A percentile compares a stretch with the other conserved stretches of the same genome.
These are phyloP conservation scores for Schwanniomyces pseudopolymorphus DNA, from an alignment of 805 yeast species.

Conservation along the genomic window DNA sequence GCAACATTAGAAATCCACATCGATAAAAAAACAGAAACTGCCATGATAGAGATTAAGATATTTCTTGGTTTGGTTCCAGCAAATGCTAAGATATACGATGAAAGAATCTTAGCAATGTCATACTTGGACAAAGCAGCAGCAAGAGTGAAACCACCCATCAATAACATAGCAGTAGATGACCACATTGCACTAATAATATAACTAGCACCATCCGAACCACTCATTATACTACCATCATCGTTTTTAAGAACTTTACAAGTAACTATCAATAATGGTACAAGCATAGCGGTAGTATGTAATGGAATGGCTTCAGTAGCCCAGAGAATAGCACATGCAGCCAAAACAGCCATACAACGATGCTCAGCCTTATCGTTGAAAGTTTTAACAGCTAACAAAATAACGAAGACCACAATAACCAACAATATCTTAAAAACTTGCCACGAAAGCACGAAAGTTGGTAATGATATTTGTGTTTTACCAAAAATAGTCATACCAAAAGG, in stretches of 20 bases:
- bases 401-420: slow-evolving; percentile 51
- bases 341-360: slow-evolving; percentile 67
- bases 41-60: slow-evolving; percentile 78
- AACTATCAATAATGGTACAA: slow-evolving; percentile 49
- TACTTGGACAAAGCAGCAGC: slow-evolving; percentile 94
- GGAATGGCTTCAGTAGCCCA: slow-evolving; percentile 58
- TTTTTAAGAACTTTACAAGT: slow-evolving; percentile 49
- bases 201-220: slow-evolving; percentile 69
- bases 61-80: slow-evolving; percentile 86
- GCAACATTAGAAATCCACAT: slow-evolving; percentile 98
- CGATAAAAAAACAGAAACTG: slow-evolving; percentile 78
- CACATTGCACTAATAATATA: slow-evolving; percentile 87
- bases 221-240: slow-evolving; percentile 49
- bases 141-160: slow-evolving; percentile 90
- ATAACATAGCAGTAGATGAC: slow-evolving; percentile 87
- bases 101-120: slow-evolving; percentile 81
- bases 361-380: slow-evolving; percentile 67
- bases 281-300: slow-evolving; percentile 46
- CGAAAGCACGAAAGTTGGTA: slow-evolving; percentile 51
- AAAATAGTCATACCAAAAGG: slow-evolving; percentile 17
- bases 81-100: slow-evolving; percentile 74
- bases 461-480: slow-evolving; percentile 13
- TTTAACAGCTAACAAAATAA: slow-evolving; percentile 49
- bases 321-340: slow-evolving; percentile 52
- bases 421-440: slow-evolving; percentile 49